Conservation (phyloP, 331 rosid species). For the Malus hybrid region DNA sequence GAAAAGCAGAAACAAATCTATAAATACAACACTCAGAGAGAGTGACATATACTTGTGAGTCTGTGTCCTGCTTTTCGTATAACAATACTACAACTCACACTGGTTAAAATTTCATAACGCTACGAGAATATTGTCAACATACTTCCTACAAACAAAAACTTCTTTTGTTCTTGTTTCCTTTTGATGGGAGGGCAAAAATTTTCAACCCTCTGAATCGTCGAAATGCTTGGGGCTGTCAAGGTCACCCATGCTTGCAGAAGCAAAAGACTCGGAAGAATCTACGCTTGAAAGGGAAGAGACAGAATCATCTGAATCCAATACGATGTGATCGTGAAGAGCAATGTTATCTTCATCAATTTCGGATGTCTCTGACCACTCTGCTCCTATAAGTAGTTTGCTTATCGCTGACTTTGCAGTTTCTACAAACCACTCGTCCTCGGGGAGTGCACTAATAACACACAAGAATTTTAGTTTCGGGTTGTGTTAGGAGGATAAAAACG, state of each 20-base stretch:
- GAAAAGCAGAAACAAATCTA: neutral
- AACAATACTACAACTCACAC: neutral
- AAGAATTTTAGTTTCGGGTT: slow-evolving; percentile 10
- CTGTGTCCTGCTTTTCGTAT: neutral
- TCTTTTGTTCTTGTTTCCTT: neutral
- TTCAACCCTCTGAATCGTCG: slow-evolving; percentile 51
- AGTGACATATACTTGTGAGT: neutral
- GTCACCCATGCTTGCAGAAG: slow-evolving; percentile 93
- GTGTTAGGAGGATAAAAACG: neutral
- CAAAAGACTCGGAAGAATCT: slow-evolving; percentile 80
- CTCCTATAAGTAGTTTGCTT: slow-evolving; percentile 59
- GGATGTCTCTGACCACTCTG: slow-evolving; percentile 65
- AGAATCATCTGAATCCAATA: slow-evolving; percentile 59
- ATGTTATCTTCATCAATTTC: slow-evolving; percentile 76
- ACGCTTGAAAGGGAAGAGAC: slow-evolving; percentile 66
- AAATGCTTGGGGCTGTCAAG: slow-evolving; percentile 71
- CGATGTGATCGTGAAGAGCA: slow-evolving; percentile 33
- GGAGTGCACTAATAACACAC: slow-evolving; percentile 55
- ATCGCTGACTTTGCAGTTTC: slow-evolving; percentile 86
- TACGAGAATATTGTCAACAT: neutral
- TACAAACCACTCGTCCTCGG: slow-evolving; percentile 94
- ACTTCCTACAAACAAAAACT: neutral
- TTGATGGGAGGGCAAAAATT: neutral
- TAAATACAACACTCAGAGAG: no score
- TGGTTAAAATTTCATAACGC: neutral